Evolutionary conservation across 2,329 filamentous ascomycete species (phyloP).

Genomic region (Fusarium equiseti): DNA sequence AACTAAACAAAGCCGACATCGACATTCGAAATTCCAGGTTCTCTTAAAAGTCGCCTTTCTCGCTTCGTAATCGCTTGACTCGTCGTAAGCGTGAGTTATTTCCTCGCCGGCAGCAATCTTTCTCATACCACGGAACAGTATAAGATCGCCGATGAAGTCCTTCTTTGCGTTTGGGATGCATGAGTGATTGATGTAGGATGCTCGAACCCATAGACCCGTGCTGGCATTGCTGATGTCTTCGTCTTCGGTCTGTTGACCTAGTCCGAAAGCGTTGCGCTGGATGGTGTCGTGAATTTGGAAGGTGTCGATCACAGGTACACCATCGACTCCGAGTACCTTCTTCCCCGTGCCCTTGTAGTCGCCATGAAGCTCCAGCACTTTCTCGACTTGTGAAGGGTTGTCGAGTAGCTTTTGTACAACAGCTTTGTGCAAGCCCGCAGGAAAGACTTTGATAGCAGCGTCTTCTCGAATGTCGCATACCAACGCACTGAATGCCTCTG

Average conservation of each 20-base stretch:
- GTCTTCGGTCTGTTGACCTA: slow-evolving; percentile 45
- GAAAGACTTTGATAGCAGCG: slow-evolving; percentile 46
- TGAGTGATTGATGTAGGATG: slow-evolving; percentile 59
- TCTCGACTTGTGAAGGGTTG: slow-evolving; percentile 45
- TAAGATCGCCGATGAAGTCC: slow-evolving; percentile 55
- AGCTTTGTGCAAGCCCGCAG: slow-evolving; percentile 49
- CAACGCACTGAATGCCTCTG: slow-evolving; percentile 47
- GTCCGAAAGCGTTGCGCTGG: slow-evolving; percentile 52
- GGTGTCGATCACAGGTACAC: slow-evolving; percentile 44
- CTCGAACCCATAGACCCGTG: slow-evolving; percentile 55
- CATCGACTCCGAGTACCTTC: slow-evolving; percentile 44
- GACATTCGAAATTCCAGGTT: slow-evolving; percentile 56
- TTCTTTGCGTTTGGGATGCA: slow-evolving; percentile 54
- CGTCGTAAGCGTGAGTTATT: slow-evolving; percentile 51
- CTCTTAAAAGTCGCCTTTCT: slow-evolving; percentile 37
- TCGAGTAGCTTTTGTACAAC: slow-evolving; percentile 45
- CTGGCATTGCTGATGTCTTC: slow-evolving; percentile 50
- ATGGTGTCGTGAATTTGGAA: slow-evolving; percentile 52
- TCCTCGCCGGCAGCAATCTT: slow-evolving; percentile 52
- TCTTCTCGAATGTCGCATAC: slow-evolving; percentile 51
- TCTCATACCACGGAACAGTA: slow-evolving; percentile 54
- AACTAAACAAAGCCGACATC: slow-evolving; percentile 52
- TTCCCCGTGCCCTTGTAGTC: slow-evolving; percentile 45
- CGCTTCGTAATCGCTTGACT: slow-evolving; percentile 42
- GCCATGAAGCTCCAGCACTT: slow-evolving; percentile 44